Evolutionary conservation across 2,329 filamentous ascomycete species (phyloP).

Genomic region (Aspergillus cejpii): DNA sequence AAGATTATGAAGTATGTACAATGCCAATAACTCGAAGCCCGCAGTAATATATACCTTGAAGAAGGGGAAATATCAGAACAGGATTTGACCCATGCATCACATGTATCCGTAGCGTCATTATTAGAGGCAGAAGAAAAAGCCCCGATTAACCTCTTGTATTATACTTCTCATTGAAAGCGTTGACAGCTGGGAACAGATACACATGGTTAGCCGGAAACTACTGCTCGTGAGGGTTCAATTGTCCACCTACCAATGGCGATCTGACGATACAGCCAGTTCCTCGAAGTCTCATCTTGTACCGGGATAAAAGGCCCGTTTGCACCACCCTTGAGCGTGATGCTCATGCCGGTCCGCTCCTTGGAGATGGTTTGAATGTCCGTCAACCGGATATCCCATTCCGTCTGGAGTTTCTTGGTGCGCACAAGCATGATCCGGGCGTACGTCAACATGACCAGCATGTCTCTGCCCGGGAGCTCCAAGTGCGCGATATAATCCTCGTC

Average conservation of each 20-base stretch:
- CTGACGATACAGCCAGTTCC: slow-evolving; percentile 62
- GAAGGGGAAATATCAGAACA: neutral
- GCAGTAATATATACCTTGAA: neutral
- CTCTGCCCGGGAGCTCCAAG: slow-evolving; percentile 79
- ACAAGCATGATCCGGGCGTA: slow-evolving; percentile 85
- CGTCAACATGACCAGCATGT: slow-evolving; percentile 84
- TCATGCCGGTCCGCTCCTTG: slow-evolving; percentile 92
- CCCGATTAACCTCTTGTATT: slow-evolving; percentile 32
- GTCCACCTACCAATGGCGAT: slow-evolving; percentile 50
- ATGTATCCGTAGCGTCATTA: slow-evolving; percentile 8
- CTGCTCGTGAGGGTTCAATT: neutral
- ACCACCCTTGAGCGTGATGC: slow-evolving; percentile 78
- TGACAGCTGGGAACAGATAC: slow-evolving; percentile 46
- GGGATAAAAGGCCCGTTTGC: slow-evolving; percentile 93
- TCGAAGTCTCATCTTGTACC: slow-evolving; percentile 73
- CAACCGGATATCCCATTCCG: slow-evolving; percentile 92
- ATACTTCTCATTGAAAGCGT: slow-evolving; percentile 62
- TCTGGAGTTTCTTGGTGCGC: slow-evolving; percentile 72
- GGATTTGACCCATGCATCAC: neutral
- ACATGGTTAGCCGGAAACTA: slow-evolving; percentile 8
- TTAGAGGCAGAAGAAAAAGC: neutral
- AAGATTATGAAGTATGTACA: neutral
- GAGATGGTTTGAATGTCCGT: slow-evolving; percentile 96
- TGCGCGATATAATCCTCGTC: slow-evolving; percentile 96
- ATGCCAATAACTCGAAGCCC: neutral